Base-by-base conservation (phyloP, 2,329 filamentous ascomycete species). In the Colletotrichum simmondsii region DNA sequence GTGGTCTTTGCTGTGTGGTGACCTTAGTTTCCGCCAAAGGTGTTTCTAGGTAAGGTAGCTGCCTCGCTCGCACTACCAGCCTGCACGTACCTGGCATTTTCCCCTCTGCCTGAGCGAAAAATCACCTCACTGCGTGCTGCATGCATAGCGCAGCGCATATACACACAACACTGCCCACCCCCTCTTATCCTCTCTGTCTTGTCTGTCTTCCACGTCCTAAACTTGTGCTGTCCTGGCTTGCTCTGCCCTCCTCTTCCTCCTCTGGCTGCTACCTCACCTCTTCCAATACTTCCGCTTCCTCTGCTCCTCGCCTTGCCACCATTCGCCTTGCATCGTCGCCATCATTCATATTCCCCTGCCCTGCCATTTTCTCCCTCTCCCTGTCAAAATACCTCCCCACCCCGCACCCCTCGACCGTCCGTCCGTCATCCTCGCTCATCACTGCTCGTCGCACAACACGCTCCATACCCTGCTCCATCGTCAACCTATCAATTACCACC, bases 61-160 rank as follows among this genome's bases (percentile, higher is more conserved):
- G 68, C 68, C 62, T 71, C 63, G 68, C 68, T 71, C 63, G 68
- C 68, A 46, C 68, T 71, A 71, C 75, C 76, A 76, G 65, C 66
- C 74, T 77, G 75, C 74, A 75, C 74, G 75, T 77, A 66, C 78
- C 77, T 79, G 76, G 77, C 76, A 78, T 77, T 75, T 69, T 69
- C 72, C 59, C 72, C 74, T 56, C 46, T 26, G 52, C 67, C 46
- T 66, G 49, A 73, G 61, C 59, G 28, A 65, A 73, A 72, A 73
- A 73, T 65, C 71, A 73, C 71, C 71, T 73, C 71, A 73, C 71
- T 73, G 52, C 57, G 60, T 71, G 56, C 71, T 73, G 68, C 71
- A 67, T 71, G 71, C 71, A 73, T 66, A 73, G 71, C 67, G 67
- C 71, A 71, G 53, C 60, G 67, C 71, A 73, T 71, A 73, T 61